Evolutionary conservation across 177 flowering plant species (phyloP), one percentile per base, ranked within the genome.

Genomic region (Vitis hybrid): DNA sequence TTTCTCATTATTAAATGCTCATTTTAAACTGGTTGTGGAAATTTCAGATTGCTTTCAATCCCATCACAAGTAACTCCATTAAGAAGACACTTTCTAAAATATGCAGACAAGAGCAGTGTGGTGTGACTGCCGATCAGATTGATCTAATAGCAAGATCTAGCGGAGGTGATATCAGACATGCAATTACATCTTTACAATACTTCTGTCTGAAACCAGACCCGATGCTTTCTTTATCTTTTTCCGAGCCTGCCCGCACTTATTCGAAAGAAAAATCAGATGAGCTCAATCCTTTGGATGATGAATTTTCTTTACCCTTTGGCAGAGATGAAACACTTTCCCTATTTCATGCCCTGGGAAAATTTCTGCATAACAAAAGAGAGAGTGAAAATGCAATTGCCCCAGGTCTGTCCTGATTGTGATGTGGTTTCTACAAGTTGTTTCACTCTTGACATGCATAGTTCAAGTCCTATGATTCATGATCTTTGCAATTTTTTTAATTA

Each of bases 291-390:
- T 34, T 68, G 69, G 69, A 79, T 68, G 73, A 61, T 70, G 81
- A 66, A 61, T 67, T 66, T 69, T 65, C 82, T 53, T 76, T 81
- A 52, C 72, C 83, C 20, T 84, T 88, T 75, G 97, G 97, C 66
- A 86, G 90, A 84, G 98, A 95, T 81, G 94, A 89, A 66, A 90
- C 94, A 55, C 86, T 95, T 57, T 83, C 98, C 45, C 78, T 95
- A 39, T 93, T 95, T 82, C 99, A 95, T 85, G 99, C 97, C 65
- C 79, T 95, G 76, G 99, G 99, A 64, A 95, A 95, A 74, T 95
- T 95, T 81, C 80, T 95, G 65, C 99, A 95, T 84, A 93, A 90
- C 85, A 95, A 95, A 79, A 88, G 99, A 79, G 98, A 88, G 67
- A 69, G 77, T 69, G 81, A 65, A 60, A 57, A 59, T 78, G 63